These are phyloP conservation scores for Datisca glomerata DNA, from an alignment of 306 rosid species.

Conservation along the genomic window DNA sequence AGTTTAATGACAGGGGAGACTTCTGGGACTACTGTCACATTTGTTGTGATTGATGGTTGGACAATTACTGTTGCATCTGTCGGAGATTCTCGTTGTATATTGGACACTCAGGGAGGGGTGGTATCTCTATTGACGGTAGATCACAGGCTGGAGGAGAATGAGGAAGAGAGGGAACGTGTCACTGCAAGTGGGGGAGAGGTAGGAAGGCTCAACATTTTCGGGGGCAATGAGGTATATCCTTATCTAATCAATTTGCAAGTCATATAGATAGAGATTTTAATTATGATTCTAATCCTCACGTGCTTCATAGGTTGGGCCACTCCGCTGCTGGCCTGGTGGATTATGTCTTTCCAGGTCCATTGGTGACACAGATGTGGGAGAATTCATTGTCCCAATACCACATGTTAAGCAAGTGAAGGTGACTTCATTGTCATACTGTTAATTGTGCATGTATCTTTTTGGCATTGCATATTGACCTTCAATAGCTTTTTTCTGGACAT, in stretches of 20 bases:
- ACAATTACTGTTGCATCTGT: slow-evolving; percentile 97
- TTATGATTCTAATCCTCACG: background rate
- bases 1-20: slow-evolving; percentile 69
- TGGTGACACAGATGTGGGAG: slow-evolving; percentile 99
- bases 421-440: slow-evolving; percentile 11
- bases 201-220: slow-evolving; percentile 89
- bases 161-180: slow-evolving; percentile 90
- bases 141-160: slow-evolving; percentile 94
- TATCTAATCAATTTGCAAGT: slow-evolving; percentile 8
- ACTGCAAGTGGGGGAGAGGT: slow-evolving; percentile 99
- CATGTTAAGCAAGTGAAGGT: slow-evolving; percentile 99
- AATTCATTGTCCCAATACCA: slow-evolving; percentile 89
- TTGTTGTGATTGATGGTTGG: slow-evolving; percentile 88
- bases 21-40: slow-evolving; percentile 97
- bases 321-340: slow-evolving; percentile 99
- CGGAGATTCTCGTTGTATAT: slow-evolving; percentile 96
- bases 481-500: slow-evolving; percentile 12
- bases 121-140: slow-evolving; percentile 95
- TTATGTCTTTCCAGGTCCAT: slow-evolving; percentile 96
- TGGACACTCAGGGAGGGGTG: slow-evolving; percentile 87
- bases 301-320: slow-evolving; percentile 73
- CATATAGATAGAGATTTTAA: background rate
- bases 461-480: slow-evolving; percentile 9
- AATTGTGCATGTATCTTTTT: slow-evolving; percentile 9
- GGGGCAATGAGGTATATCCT: slow-evolving; percentile 76